Base-by-base conservation (phyloP, 192 early-diverging fungal species). In the Coemansia sp. region DNA sequence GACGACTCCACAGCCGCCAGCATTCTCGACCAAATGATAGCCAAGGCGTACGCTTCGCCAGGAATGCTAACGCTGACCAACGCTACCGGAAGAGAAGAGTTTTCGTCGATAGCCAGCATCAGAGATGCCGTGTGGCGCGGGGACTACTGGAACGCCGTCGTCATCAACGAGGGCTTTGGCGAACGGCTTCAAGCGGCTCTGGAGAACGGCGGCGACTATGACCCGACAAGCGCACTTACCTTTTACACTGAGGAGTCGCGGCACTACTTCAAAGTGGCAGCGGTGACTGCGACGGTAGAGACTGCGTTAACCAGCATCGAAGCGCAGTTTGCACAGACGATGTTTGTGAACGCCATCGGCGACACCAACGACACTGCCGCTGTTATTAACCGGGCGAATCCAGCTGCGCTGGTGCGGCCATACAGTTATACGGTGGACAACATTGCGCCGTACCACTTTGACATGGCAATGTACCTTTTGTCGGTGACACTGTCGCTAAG, bases 151-250 rank as follows among this genome's bases (percentile, higher is more conserved):
- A 71, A 54, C 10, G 79, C 74, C 1, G 41, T 76, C 4, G 50
- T 63, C n/a, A 60, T 82, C 33, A 70, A 82, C 59, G 29, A 67
- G 41, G 79, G 79, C n/a, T 82, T 82, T 50, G 79, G 79, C 60
- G 33, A 67, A 13, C 34, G 33, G 17, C 70, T 82, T 7, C 43
- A 50, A 15, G 38, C 36, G 5, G 79, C 74, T 10, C 60, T 76
- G 50, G 9, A 34, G 2, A 59, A n/a, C 14, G 79, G 74, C 22
- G 50, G 34, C 20, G 65, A 61, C 32, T 82, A 82, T 34, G 54
- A 70, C 5, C 71, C 79, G 20, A 59, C 38, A 9, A 19, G 34
- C 11, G 75, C 71, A 0, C 70, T 70, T 36, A 76, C 74, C 4
- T 25, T 82, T 52, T 29, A 68, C 5, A 73, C 68, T 1, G 67